Conservation (phyloP, 306 rosid genomes). For the Cicer judaicum region DNA sequence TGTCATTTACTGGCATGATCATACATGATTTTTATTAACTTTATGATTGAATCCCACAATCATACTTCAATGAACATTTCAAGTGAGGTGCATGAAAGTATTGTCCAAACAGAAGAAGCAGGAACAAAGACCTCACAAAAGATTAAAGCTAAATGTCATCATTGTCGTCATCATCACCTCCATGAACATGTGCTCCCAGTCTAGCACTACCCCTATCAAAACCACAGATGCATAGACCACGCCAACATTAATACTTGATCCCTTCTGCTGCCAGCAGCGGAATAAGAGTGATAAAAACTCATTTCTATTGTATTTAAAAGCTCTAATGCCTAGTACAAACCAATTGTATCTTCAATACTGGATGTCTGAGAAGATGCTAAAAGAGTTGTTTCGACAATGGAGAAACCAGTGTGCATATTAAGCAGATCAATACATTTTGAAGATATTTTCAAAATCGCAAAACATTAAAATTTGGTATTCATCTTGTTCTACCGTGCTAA, state of each 20-base stretch:
- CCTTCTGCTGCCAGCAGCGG: conserved; percentile 21
- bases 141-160: background rate
- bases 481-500: background rate
- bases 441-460: conserved; percentile 22
- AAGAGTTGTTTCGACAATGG: background rate
- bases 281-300: conserved; percentile 11
- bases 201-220: conserved; percentile 31
- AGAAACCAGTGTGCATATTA: conserved; percentile 7
- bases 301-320: conserved; percentile 10
- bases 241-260: conserved; percentile 35
- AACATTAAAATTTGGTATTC: background rate
- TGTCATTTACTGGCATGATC: conserved; percentile 22
- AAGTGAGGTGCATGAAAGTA: conserved; percentile 12
- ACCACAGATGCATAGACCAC: conserved; percentile 21
- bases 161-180: background rate
- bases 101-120: conserved; percentile 21
- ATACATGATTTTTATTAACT: conserved; percentile 30
- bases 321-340: conserved; percentile 2
- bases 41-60: conserved; percentile 11
- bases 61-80: conserved; percentile 25
- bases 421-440: conserved; percentile 2
- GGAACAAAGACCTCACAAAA: background rate
- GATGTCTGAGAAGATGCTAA: conserved; percentile 11
- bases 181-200: conserved; percentile 30
- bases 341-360: conserved; percentile 25